A percentile compares a stretch with the other conserved stretches of the same genome.
phyloP scores from a whole-genome alignment of 179 eudicot species.

The Heliamphora pulchella region DNA sequence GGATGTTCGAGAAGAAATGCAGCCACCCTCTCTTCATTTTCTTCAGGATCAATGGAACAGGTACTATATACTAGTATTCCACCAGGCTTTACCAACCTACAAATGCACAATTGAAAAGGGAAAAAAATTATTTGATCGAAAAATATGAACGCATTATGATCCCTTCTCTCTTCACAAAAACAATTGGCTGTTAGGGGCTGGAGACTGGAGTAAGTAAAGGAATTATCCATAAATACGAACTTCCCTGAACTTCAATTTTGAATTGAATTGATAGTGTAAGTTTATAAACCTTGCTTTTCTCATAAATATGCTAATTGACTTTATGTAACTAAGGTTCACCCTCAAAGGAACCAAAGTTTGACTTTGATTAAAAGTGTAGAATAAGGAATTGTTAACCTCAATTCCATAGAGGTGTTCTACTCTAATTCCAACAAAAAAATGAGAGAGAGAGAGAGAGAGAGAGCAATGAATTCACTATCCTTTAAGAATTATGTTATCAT shows the following conservation, averaged over 20 bases:
- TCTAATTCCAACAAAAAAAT: not conserved
- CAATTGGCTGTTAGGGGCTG: not conserved
- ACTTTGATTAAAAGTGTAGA: no score
- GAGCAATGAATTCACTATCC: no score
- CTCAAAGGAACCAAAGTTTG: not conserved
- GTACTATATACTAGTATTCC: slow-evolving; percentile 91
- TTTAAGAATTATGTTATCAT: not conserved
- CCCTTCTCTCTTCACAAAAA: not conserved
- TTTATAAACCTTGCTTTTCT: not conserved
- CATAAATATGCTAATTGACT: not conserved
- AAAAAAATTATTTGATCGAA: not conserved
- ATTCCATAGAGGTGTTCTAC: not conserved
- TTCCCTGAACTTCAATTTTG: not conserved
- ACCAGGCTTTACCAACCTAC: slow-evolving; percentile 76
- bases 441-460: no score
- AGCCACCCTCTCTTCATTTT: slow-evolving; percentile 81
- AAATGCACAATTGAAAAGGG: slow-evolving; percentile 6
- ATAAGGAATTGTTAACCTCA: no score
- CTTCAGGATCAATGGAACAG: slow-evolving; percentile 90
- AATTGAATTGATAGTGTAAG: not conserved
- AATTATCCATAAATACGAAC: not conserved
- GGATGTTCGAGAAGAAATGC: slow-evolving; percentile 81
- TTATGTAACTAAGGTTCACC: not conserved
- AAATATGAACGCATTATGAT: not conserved
- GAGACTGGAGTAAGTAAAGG: not conserved